phyloP scores from a whole-genome alignment of 306 rosid genomes.

The Pterocarpus santalinus region DNA sequence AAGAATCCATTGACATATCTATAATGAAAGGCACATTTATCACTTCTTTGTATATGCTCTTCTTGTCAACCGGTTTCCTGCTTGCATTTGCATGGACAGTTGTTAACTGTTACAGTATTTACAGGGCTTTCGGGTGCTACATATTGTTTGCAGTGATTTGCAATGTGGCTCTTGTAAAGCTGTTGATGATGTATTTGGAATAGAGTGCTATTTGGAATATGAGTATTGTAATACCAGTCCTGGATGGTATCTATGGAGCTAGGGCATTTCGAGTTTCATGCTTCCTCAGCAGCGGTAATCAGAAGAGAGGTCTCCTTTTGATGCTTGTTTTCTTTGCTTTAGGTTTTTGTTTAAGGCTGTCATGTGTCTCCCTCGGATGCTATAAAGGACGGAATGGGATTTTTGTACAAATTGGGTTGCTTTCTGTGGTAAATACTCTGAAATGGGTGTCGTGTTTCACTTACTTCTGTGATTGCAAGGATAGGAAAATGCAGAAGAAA shows the following conservation, averaged over 20 bases:
- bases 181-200: constrained; percentile 60
- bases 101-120: constrained; percentile 5
- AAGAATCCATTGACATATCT: constrained; percentile 40
- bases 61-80: constrained; percentile 42
- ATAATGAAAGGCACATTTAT: constrained; percentile 49
- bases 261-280: constrained; percentile 57
- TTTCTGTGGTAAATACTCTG: constrained; percentile 56
- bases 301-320: constrained; percentile 57
- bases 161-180: constrained; percentile 29
- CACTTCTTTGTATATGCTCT: constrained; percentile 50
- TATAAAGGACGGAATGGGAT: constrained; percentile 49
- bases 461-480: constrained; percentile 67
- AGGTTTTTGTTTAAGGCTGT: constrained; percentile 56
- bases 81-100: constrained; percentile 45
- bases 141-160: constrained; percentile 37
- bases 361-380: constrained; percentile 54
- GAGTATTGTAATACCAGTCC: constrained; percentile 69
- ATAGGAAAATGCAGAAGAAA: constrained; percentile 56
- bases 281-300: constrained; percentile 56
- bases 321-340: constrained; percentile 65
- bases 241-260: constrained; percentile 63
- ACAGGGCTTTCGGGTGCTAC: neutral
- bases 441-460: constrained; percentile 67
- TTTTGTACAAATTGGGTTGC: constrained; percentile 50
- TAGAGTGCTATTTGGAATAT: constrained; percentile 74